Evolutionary conservation across 2,329 filamentous ascomycete species (phyloP), one percentile per base, ranked within the genome.

Genomic region (Phyllosticta capitalensis): DNA sequence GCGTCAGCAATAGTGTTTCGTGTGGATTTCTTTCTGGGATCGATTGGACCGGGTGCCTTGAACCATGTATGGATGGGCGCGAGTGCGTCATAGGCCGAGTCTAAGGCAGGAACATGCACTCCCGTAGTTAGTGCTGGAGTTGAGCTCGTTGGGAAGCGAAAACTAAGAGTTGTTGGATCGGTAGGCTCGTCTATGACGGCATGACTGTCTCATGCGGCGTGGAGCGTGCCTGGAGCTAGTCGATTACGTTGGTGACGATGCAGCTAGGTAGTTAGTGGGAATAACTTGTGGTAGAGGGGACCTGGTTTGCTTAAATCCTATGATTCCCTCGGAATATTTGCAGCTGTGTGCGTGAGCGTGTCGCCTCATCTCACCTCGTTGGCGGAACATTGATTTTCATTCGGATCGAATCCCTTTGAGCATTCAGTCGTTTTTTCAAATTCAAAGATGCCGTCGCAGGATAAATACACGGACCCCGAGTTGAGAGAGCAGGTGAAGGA

Each of bases 381-480:
- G n/a, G n/a, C n/a, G n/a, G n/a, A n/a, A n/a, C n/a, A n/a, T n/a
- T n/a, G n/a, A n/a, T n/a, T n/a, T n/a, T n/a, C n/a, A n/a, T n/a
- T n/a, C n/a, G n/a, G n/a, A n/a, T n/a, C 48, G 48, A 24, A 12
- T 54, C 5, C 6, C 26, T 3, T 24, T 19, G n/a, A 52, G 12
- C 9, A 22, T 50, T 55, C 2, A 30, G 17, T 30, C 64, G 52
- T n/a, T 14, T 19, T 2, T 12, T 3, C 26, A 5, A 12, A 14
- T 14, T 20, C 45, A 12, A 49, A 61, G 17, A 79, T 79, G 76
- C 71, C 76, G 52, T 69, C 75, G 3, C 75, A 74, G 61, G 75
- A 77, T 60, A 79, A 79, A 55, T 79, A 79, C 63, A 76, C 72
- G 48, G 74, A 78, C 59, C 76, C 76, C 1, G 65, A 78, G 58